phyloP scores from a whole-genome alignment of 495 filamentous ascomycete species.

The Penicillium odoratum region DNA sequence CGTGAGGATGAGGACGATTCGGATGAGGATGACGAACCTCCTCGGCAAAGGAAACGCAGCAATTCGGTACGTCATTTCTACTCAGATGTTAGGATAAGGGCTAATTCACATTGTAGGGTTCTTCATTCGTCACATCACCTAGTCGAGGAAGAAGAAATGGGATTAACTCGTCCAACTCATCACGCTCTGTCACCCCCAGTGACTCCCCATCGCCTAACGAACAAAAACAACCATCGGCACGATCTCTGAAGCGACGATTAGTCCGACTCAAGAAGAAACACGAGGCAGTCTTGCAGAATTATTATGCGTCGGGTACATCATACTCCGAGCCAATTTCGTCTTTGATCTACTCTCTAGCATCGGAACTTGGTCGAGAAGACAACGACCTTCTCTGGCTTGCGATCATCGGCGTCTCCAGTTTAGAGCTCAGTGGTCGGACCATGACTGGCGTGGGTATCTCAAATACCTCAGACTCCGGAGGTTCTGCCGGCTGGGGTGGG shows the following conservation, averaged over 20 bases:
- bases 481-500: slow-evolving; percentile 76
- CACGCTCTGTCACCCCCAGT: slow-evolving; percentile 45
- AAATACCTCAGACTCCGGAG: slow-evolving; percentile 53
- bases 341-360: slow-evolving; percentile 89
- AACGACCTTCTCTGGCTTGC: slow-evolving; percentile 94
- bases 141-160: slow-evolving; percentile 38
- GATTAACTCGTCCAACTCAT: slow-evolving; percentile 47
- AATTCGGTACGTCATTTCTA: slow-evolving; percentile 67
- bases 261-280: slow-evolving; percentile 74
- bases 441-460: slow-evolving; percentile 78
- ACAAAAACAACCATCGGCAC: slow-evolving; percentile 63
- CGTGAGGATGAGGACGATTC: slow-evolving; percentile 68
- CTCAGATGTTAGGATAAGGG: neutral
- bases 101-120: slow-evolving; percentile 55
- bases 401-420: slow-evolving; percentile 87
- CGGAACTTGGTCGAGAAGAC: slow-evolving; percentile 92
- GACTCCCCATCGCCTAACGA: slow-evolving; percentile 59
- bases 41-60: slow-evolving; percentile 75
- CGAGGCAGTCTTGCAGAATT: slow-evolving; percentile 67
- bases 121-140: slow-evolving; percentile 51
- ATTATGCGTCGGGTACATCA: slow-evolving; percentile 83
- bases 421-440: slow-evolving; percentile 87
- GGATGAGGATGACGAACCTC: slow-evolving; percentile 66
- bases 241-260: slow-evolving; percentile 68
- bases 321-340: slow-evolving; percentile 95